A percentile compares a stretch with the other conserved stretches of the same genome.
Conservation (phyloP, 2,329 filamentous ascomycete species). For the Sporothrix pseudoabietina region DNA sequence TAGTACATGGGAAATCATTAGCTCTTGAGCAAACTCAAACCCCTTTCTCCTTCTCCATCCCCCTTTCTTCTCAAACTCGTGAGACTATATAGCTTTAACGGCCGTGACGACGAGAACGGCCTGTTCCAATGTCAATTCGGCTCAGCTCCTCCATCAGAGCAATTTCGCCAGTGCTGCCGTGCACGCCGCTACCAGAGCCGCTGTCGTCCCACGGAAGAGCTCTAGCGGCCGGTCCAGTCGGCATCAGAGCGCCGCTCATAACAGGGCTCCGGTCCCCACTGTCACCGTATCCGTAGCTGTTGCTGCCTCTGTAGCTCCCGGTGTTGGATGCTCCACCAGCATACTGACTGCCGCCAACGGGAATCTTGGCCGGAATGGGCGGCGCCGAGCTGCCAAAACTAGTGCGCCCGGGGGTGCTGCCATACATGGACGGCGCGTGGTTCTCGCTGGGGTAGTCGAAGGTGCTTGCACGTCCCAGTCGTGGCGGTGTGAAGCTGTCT, state of each 20-base stretch:
- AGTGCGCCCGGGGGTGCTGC: slow-evolving; percentile 38
- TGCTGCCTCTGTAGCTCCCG: slow-evolving; percentile 20
- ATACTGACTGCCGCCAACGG: slow-evolving; percentile 45
- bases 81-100: slow-evolving; percentile 3
- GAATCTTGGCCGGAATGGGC: slow-evolving; percentile 71
- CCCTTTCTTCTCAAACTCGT: too few relatives aligned
- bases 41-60: background rate
- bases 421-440: slow-evolving; percentile 44
- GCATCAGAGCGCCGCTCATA: slow-evolving; percentile 41
- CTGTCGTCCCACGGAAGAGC: slow-evolving; percentile 30
- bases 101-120: slow-evolving; percentile 54
- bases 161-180: slow-evolving; percentile 51
- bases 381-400: slow-evolving; percentile 47
- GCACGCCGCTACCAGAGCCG: slow-evolving; percentile 38
- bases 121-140: slow-evolving; percentile 65
- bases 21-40: slow-evolving; percentile 12
- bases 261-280: slow-evolving; percentile 34
- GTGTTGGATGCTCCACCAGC: background rate
- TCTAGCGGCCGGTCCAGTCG: background rate
- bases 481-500: slow-evolving; percentile 52
- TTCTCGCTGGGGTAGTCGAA: slow-evolving; percentile 60
- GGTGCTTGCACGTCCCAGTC: slow-evolving; percentile 51
- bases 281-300: slow-evolving; percentile 22
- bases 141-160: slow-evolving; percentile 72
- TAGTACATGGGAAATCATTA: slow-evolving; percentile 1